Base-by-base conservation (phyloP, 139 green algal species). In the Nannochloris sp. region DNA sequence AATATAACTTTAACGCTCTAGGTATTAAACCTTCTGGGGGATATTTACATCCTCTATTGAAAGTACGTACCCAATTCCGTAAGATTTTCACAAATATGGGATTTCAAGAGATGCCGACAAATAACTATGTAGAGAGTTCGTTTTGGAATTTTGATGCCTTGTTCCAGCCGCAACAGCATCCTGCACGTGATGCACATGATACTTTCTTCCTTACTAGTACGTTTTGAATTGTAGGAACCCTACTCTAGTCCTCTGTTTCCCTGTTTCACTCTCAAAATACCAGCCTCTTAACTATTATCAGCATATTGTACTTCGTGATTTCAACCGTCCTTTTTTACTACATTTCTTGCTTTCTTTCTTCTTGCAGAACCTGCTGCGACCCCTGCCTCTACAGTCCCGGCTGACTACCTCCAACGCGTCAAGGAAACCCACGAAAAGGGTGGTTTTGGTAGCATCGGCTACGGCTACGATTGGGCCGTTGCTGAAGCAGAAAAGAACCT, bases 141-240 rank as follows among this genome's bases (percentile, higher is more conserved):
- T 99, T 99, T 80, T 99, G 94, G 94, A 99, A 99, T 77, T 99
- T 99, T 73, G 94, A 99, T 72, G 87, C 87, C 10, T 87, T 99
- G 13, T 98, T 99, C 83, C 94, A 99, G 84, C 94, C 94, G 53
- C 94, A 99, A 83, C 87, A 89, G 82, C 94, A 99, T 77, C 94
- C 94, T 13, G 94, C 94, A 0, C 71, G 94, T 6, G 94, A 99
- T 74, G 92, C 94, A 0, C 94, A 99, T 70, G 94, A 99, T 85
- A 99, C 94, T 61, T 99, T 99, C 83, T 98, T 98, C 78, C 78
- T 98, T 30, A 92, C 86, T 37, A 75, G 77, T 84, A 60, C 62
- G 76, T 13, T 3, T 23, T 7, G 19, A 19, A 51, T 27, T 51
- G 19, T 51, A 27, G 19, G 19, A 51, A 19, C 19, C 19, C 42